phyloP scores from a whole-genome alignment of 495 filamentous ascomycete genomes.

The Trichodelitschia bisporula region DNA sequence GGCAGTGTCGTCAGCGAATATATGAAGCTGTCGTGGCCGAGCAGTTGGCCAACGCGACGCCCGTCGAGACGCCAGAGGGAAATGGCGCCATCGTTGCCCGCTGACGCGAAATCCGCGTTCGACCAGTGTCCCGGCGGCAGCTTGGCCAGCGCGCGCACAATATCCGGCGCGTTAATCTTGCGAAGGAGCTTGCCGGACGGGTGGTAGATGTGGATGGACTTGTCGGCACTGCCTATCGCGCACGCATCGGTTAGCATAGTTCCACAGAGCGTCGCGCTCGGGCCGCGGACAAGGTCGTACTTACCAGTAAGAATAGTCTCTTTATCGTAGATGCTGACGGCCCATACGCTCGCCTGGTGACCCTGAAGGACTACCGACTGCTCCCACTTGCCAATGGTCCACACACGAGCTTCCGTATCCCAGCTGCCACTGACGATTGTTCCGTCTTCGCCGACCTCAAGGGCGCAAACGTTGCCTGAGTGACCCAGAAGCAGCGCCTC shows the following conservation, averaged over 20 bases:
- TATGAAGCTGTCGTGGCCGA: constrained; percentile 86
- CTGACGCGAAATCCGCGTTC: constrained; percentile 70
- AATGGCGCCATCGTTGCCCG: constrained; percentile 70
- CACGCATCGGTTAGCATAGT: neutral
- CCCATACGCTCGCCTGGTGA: constrained; percentile 69
- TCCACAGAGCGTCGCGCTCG: neutral
- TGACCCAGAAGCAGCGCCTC: constrained; percentile 75
- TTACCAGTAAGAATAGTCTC: constrained; percentile 60
- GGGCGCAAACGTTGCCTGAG: constrained; percentile 56
- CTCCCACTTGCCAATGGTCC: constrained; percentile 44
- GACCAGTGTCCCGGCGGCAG: constrained; percentile 51
- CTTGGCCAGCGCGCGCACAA: constrained; percentile 68
- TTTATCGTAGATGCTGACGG: constrained; percentile 60
- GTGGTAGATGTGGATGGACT: constrained; percentile 62
- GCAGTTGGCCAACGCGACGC: constrained; percentile 41
- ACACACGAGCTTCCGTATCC: constrained; percentile 68
- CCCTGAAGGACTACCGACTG: constrained; percentile 39
- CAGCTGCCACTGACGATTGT: constrained; percentile 84
- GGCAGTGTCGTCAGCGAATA: constrained; percentile 63
- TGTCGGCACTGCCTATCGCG: constrained; percentile 50
- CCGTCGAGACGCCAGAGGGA: constrained; percentile 64
- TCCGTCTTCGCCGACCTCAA: constrained; percentile 50
- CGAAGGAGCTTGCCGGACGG: constrained; percentile 34
- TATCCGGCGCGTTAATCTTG: constrained; percentile 49
- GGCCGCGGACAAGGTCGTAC: too few relatives aligned